Evolutionary conservation across 352 stramenopile genomes (phyloP), one percentile per base, ranked within the genome.

Genomic region (Lagenidium giganteum): DNA sequence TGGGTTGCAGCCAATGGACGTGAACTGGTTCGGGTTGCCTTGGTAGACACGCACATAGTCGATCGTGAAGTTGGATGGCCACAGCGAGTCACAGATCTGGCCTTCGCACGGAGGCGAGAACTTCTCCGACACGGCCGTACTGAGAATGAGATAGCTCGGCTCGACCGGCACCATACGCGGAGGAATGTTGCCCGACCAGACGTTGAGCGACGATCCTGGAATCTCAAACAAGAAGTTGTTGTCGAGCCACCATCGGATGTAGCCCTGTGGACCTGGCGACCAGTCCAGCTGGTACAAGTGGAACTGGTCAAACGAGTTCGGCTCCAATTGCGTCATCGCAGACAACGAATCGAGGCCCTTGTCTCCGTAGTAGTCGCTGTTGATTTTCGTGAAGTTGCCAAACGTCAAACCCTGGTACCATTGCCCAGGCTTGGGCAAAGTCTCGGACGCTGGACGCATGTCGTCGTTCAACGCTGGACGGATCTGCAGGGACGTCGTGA

Each of bases 71-170:
- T 93, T 91, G 12, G 80, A 87, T 4, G 83, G 83, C 83, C 83
- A 95, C 16, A 93, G 27, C 31, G 93, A 98, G 59, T 98, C 74
- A 55, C 93, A 98, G 54, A 96, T 97, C 51, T 97, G 64, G 20
- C 82, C 79, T 5, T 79, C 57, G 46, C 94, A 98, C 31, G 83
- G 87, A 14, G 92, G 85, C 18, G 95, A 94, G 57, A 94, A 94
- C 36, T 97, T 98, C 23, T 96, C 95, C 2, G 93, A 98, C 27
- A 99, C 88, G 8, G 95, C 96, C 2, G 92, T 98, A 75, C 97
- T 98, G 33, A 99, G 71, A 77, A 99, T 98, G 34, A 99, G 55
- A 55, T 98, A 98, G 24, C 84, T 97, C 3, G 96, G 96, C 65
- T 99, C 96, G 35, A 95, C 87, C 0, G 96, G 95, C 37, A 99